Evolutionary conservation across 768 basidiomycete genomes (phyloP).

Genomic region (Tricholomella constricta): DNA sequence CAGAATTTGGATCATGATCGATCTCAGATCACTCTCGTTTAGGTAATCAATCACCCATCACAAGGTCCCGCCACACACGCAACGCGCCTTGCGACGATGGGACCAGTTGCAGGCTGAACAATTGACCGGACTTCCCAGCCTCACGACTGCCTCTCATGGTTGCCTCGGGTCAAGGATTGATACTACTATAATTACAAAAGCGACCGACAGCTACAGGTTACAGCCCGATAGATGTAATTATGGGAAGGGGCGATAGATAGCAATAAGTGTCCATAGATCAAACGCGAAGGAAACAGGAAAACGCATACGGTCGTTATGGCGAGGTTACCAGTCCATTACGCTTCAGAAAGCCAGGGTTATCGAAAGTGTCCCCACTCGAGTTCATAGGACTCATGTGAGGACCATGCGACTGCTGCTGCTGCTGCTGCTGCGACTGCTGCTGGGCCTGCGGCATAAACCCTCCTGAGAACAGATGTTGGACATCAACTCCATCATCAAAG

Average conservation of each 20-base stretch:
- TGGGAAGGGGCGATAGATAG: slow-evolving; percentile 1
- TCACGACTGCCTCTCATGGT: neutral
- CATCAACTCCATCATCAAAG: slow-evolving; percentile 54
- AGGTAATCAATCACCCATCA: slow-evolving; percentile 5
- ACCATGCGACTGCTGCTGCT: slow-evolving; percentile 8
- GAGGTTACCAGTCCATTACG: slow-evolving; percentile 37
- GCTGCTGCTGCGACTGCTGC: slow-evolving; percentile 9
- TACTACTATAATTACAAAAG: neutral
- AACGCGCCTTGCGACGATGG: neutral
- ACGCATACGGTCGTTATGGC: slow-evolving; percentile 28
- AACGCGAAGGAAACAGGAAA: neutral
- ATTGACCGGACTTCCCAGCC: slow-evolving; percentile 4
- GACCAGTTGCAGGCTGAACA: neutral
- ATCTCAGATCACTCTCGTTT: slow-evolving; percentile 4
- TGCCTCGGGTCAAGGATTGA: neutral
- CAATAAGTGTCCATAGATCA: slow-evolving; percentile 2
- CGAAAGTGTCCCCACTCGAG: slow-evolving; percentile 19
- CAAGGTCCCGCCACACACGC: neutral
- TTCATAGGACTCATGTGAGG: slow-evolving; percentile 11
- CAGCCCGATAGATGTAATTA: neutral
- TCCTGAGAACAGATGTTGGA: slow-evolving; percentile 30
- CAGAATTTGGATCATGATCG: slow-evolving; percentile 15
- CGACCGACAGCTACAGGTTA: neutral
- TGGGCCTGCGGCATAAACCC: slow-evolving; percentile 27
- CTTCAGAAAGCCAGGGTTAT: slow-evolving; percentile 36